Conservation (phyloP, 805 yeast species). For the Spathaspora gorwiae region DNA sequence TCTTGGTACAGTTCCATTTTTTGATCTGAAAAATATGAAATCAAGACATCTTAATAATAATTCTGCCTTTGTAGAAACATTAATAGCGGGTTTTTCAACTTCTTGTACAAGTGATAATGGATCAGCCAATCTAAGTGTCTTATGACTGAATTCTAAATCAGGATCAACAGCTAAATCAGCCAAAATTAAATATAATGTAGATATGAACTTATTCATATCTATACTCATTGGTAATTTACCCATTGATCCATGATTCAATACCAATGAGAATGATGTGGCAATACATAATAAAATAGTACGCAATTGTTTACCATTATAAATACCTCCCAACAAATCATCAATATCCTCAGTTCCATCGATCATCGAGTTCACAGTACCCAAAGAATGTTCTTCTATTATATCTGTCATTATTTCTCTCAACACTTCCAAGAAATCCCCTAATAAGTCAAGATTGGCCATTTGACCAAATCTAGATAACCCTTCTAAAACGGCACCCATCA, state of each 20-base stretch:
- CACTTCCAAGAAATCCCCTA: slow-evolving; percentile 90
- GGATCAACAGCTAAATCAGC: slow-evolving; percentile 70
- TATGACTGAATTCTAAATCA: slow-evolving; percentile 82
- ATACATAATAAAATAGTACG: slow-evolving; percentile 79
- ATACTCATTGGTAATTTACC: slow-evolving; percentile 58
- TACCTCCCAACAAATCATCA: slow-evolving; percentile 24
- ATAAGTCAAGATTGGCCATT: slow-evolving; percentile 84
- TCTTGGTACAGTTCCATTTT: slow-evolving; percentile 59
- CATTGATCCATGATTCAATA: slow-evolving; percentile 59
- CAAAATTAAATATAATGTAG: slow-evolving; percentile 65
- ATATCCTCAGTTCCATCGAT: slow-evolving; percentile 13
- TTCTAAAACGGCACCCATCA: slow-evolving; percentile 85
- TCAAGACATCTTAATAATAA: slow-evolving; percentile 73
- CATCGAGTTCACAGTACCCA: slow-evolving; percentile 6
- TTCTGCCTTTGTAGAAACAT: slow-evolving; percentile 86
- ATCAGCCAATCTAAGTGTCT: slow-evolving; percentile 74
- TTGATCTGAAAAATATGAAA: slow-evolving; percentile 72
- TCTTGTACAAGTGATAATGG: slow-evolving; percentile 47
- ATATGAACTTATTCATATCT: slow-evolving; percentile 77
- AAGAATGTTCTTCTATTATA: slow-evolving; percentile 40
- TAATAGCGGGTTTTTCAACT: slow-evolving; percentile 63
- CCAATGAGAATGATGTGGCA: slow-evolving; percentile 84
- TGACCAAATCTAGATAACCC: slow-evolving; percentile 89
- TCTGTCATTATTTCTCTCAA: slow-evolving; percentile 73
- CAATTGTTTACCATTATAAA: slow-evolving; percentile 39